Base-by-base conservation (phyloP, 805 yeast genomes). In the Dipodascus albidus region DNA sequence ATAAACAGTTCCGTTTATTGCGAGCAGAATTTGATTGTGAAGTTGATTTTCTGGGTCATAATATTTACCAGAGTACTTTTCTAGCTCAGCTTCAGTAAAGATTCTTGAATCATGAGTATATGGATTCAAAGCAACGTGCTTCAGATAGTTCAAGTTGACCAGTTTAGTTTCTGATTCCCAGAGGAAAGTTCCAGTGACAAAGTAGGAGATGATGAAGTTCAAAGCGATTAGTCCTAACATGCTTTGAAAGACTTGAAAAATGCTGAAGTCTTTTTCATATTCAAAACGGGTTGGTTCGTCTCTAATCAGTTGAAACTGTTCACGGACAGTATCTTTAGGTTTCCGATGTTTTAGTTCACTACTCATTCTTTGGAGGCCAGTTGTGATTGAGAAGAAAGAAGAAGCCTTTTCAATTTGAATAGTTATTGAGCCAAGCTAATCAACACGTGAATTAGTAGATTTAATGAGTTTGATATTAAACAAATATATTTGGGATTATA, bases 91-190 rank as follows among this genome's bases (percentile, higher is more conserved):
- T 2, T 71, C 63, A 0, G 83, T 72, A 22, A 61, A 27, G 35
- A 60, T 47, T 17, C 17, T 14, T 6, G 44, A 38, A 17, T 38
- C 44, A 17, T 6, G 15, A n/a, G 44, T 38, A 4, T 38, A 6
- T 38, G 44, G 44, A 17, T 38, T 38, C 20, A 3, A 6, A 6
- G 44, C 44, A 8, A 59, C 21, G 57, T 63, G 70, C 49, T 63
- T 57, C 49, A 75, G 61, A 59, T 74, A 84, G 3, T 71, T 55
- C 1, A 69, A 64, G 60, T 78, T 72, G 15, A 74, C 54, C 69
- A 74, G 74, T 57, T 72, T 72, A 0, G 85, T 83, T 2, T 72
- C 64, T 61, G 76, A 74, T 3, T 85, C 85, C 88, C 88, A 83
- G 0, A 79, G 71, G 2, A 76, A 53, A 0, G 83, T 64, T 1